Evolutionary conservation across 2,329 filamentous ascomycete genomes (phyloP).

Genomic region (Talaromyces sp.): DNA sequence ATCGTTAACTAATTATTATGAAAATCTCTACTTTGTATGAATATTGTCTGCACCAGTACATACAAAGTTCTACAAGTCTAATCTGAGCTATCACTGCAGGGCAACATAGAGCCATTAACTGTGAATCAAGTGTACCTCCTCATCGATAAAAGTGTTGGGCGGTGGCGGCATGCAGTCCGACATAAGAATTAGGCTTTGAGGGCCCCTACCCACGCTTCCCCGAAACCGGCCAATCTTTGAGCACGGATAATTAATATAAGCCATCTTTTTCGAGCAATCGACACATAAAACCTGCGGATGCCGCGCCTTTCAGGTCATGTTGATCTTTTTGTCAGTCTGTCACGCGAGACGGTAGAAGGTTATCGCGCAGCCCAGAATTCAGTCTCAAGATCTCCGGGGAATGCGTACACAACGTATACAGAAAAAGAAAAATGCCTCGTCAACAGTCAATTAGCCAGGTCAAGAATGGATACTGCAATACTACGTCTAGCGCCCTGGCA

Average conservation of each 20-base stretch:
- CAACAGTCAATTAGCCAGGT: not conserved
- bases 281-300: constrained; percentile 6
- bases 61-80: not conserved
- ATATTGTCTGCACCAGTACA: not conserved
- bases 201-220: not conserved
- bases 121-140: not conserved
- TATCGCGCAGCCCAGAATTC: too few species aligned
- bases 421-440: constrained; percentile 3
- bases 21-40: too few species aligned
- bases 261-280: not conserved
- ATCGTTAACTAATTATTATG: too few species aligned
- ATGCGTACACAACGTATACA: not conserved
- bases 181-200: constrained; percentile 1
- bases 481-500: not conserved
- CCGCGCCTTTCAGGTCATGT: constrained; percentile 1
- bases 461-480: not conserved
- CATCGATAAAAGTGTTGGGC: not conserved
- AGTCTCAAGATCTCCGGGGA: not conserved
- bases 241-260: constrained; percentile 8
- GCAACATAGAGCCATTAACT: not conserved
- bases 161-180: not conserved
- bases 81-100: not conserved
- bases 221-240: constrained; percentile 14
- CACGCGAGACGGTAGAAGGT: not conserved
- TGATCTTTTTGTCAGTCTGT: not conserved